These are phyloP conservation scores for Didymella sp. DNA, from an alignment of 2,329 filamentous ascomycete genomes.

Conservation along the genomic window DNA sequence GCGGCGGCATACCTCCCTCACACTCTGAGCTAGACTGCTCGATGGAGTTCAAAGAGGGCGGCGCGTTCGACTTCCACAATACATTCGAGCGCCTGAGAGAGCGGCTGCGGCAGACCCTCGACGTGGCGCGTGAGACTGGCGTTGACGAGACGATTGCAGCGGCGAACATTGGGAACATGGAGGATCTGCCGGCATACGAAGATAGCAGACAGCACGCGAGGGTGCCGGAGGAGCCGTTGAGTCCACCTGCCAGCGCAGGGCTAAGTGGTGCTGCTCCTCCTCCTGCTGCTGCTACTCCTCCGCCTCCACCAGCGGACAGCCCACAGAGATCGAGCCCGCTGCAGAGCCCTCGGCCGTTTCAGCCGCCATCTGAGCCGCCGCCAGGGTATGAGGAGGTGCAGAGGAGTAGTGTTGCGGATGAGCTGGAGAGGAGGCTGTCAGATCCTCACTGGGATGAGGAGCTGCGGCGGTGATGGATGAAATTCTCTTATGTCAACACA, in stretches of 20 bases:
- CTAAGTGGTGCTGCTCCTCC: conserved; percentile 24
- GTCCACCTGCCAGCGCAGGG: conserved; percentile 25
- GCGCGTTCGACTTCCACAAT: conserved; percentile 88
- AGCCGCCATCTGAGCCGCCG: conserved; percentile 75
- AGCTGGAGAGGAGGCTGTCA: conserved; percentile 64
- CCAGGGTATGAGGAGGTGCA: conserved; percentile 93
- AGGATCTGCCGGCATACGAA: conserved; percentile 89
- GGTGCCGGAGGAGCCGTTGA: conserved; percentile 43
- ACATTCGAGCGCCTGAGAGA: conserved; percentile 86
- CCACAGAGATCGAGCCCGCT: conserved; percentile 40
- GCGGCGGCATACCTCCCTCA: conserved; percentile 80
- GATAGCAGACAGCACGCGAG: conserved; percentile 57
- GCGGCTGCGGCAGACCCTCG: conserved; percentile 78
- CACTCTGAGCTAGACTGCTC: conserved; percentile 79
- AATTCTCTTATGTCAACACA: no score
- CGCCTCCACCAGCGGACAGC: conserved; percentile 30
- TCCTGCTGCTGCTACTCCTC: conserved; percentile 26
- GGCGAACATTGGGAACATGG: conserved; percentile 71
- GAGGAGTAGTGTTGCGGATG: conserved; percentile 76
- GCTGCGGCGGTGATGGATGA: conserved; percentile 5
- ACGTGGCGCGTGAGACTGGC: conserved; percentile 73
- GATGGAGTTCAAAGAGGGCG: conserved; percentile 91
- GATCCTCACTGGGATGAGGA: conserved; percentile 33
- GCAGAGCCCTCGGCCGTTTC: conserved; percentile 46
- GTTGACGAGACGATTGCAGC: conserved; percentile 53